phyloP scores from a whole-genome alignment of 2,329 filamentous ascomycete genomes.

The Penicillium sclerotiorum region DNA sequence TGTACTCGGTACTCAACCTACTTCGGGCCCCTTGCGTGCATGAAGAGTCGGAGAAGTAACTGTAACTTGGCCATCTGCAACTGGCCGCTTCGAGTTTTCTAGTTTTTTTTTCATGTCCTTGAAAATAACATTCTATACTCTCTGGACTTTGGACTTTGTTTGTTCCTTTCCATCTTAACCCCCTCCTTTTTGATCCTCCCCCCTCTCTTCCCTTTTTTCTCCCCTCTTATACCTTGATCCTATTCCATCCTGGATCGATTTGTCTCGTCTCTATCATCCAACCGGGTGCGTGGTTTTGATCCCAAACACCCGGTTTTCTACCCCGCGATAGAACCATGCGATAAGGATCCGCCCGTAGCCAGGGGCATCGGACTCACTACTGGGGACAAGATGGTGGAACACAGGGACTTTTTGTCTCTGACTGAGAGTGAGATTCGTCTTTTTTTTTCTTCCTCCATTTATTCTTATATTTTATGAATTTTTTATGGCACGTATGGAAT shows the following conservation, averaged over 20 bases:
- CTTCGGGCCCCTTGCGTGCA: background rate
- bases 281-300: conserved; percentile 17
- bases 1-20: conserved; percentile 25
- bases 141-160: too few relatives aligned
- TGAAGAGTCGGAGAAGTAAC: background rate
- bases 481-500: conserved; percentile 6
- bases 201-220: background rate
- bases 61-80: conserved; percentile 23
- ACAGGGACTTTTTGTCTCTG: conserved; percentile 33
- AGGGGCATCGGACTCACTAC: conserved; percentile 40
- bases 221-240: background rate
- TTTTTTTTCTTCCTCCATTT: conserved; percentile 9
- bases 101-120: conserved; percentile 5
- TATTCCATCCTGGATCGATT: conserved; percentile 19
- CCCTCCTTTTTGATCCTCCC: background rate
- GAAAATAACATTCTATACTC: conserved; percentile 1
- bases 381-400: conserved; percentile 47
- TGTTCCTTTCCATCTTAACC: conserved; percentile 4
- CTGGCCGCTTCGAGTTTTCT: conserved; percentile 34
- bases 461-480: conserved; percentile 11
- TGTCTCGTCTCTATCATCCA: conserved; percentile 8
- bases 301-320: conserved; percentile 20
- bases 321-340: conserved; percentile 41
- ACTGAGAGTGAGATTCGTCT: conserved; percentile 39
- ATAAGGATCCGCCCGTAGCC: conserved; percentile 37